Evolutionary conservation across 805 yeast genomes (phyloP), one percentile per base, ranked within the genome.

Genomic region (Teunomyces cretensis): DNA sequence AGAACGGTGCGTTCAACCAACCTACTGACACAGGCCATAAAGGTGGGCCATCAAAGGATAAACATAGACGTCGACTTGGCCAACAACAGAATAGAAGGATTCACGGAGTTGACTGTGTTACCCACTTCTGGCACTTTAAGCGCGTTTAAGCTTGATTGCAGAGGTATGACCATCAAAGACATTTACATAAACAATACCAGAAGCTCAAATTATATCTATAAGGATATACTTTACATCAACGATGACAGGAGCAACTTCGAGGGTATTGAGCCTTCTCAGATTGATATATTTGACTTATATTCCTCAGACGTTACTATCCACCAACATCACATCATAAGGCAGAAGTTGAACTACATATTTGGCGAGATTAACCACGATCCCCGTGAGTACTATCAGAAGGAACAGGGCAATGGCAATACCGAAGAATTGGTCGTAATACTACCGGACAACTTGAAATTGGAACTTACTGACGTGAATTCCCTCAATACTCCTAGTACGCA

Each of bases 1-100:
- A 54, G 53, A 45, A 48, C 56, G 1, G 33, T 49, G 6, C 59
- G 53, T 7, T 33, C 38, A 15, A 45, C 49, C 22, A 59, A 56
- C 41, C 43, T 67, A 11, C 66, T 54, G 64, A 55, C 64, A 9
- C 84, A 79, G 49, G 60, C 63, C n/a, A 81, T 87, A 61, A 82
- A 78, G 55, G 78, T 92, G 16, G 90, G 92, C 4, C 96, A 90
- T 62, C 97, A 92, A 63, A 78, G 86, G 53, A 86, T 92, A 11
- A 76, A 79, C 19, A 66, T 92, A 14, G 96, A 91, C 60, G 80
- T 92, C 3, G 96, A 90, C 61, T 68, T 91, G 35, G 76, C 81
- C n/a, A 70, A 74, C 13, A 75, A 78, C 49, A 56, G 68, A 15
- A 67, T 90, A 5, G 59, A 57, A 0, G 99, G 98, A 12, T 75